Base-by-base conservation (phyloP, 1,139 yeast species). In the Candida glucosophila region DNA sequence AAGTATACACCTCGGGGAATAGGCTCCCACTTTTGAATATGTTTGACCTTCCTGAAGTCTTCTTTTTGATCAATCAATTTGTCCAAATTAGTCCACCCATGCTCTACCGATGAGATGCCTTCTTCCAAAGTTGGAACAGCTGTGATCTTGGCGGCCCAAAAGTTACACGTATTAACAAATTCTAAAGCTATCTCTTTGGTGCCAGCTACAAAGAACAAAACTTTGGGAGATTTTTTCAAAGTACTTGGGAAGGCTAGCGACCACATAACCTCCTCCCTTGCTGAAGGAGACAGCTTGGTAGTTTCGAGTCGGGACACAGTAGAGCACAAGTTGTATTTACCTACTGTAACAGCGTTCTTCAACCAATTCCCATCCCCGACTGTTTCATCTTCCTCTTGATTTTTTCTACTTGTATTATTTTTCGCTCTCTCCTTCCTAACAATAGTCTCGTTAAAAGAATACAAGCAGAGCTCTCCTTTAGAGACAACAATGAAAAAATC, bases 71-170 rank as follows among this genome's bases (percentile, higher is more conserved):
- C 30, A 27, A 53, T 47, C 26, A 61, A 43, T 11, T 37, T 52
- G 39, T 73, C 75, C 50, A 47, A 53, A 40, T 51, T 52, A 33
- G 58, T 70, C 95, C 95, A 86, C 4, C 95, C 95, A 45, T 76
- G 83, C 42, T 85, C 94, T 23, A 75, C 68, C 23, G 81, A 79
- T 2, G 86, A 70, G 8, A 82, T 72, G 31, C 82, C 57, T 39
- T 64, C 70, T 39, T 65, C 72, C 36, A 55, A 49, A 2, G 71
- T 51, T n/a, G 95, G 95, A 17, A 81, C 77, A 10, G 86, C 79
- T 9, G 93, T 78, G 19, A 79, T 72, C 37, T 90, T 67, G 3
- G 92, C 80, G 2, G 94, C 85, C 95, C 95, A 85, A 49, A 82
- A 85, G 51, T 85, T 85, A 52, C 93, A 77, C 2, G 90, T 70